Evolutionary conservation across 2,329 filamentous ascomycete species (phyloP).

Genomic region (Westerdykella aurantiaca): DNA sequence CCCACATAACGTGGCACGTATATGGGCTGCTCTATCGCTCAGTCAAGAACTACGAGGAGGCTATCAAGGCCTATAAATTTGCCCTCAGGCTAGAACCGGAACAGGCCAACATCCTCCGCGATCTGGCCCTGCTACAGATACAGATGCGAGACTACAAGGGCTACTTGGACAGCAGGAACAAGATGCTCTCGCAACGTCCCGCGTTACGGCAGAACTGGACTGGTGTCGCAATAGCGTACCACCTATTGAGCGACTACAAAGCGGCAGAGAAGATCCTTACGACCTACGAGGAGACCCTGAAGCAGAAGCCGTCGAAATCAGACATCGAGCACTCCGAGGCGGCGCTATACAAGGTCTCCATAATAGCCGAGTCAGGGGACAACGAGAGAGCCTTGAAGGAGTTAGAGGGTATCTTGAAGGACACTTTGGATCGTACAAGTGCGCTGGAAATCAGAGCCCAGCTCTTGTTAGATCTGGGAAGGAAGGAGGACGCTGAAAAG

Average conservation of each 20-base stretch:
- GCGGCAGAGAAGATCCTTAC: constrained; percentile 88
- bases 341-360: constrained; percentile 85
- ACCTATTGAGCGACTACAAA: constrained; percentile 75
- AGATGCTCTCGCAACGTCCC: constrained; percentile 81
- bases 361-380: constrained; percentile 88
- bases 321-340: constrained; percentile 95
- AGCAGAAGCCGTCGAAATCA: constrained; percentile 65
- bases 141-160: constrained; percentile 96
- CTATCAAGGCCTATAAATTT: constrained; percentile 98
- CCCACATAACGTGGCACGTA: constrained; percentile 98
- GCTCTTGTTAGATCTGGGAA: constrained; percentile 72
- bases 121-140: constrained; percentile 85
- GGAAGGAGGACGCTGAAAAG: constrained; percentile 71
- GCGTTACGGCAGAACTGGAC: constrained; percentile 92
- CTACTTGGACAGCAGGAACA: constrained; percentile 80
- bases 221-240: constrained; percentile 87
- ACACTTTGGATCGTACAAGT: constrained; percentile 75
- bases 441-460: constrained; percentile 80
- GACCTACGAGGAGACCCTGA: constrained; percentile 90
- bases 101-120: constrained; percentile 86
- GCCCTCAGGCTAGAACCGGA: constrained; percentile 91
- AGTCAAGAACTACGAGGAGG: constrained; percentile 97
- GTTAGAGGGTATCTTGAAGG: constrained; percentile 69
- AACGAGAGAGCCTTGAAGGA: constrained; percentile 79
- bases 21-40: constrained; percentile 91